Percentiles rank a stretch among this genome's conserved stretches.
Conservation (phyloP, 2,329 filamentous ascomycete species). For the Fusarium sp. region DNA sequence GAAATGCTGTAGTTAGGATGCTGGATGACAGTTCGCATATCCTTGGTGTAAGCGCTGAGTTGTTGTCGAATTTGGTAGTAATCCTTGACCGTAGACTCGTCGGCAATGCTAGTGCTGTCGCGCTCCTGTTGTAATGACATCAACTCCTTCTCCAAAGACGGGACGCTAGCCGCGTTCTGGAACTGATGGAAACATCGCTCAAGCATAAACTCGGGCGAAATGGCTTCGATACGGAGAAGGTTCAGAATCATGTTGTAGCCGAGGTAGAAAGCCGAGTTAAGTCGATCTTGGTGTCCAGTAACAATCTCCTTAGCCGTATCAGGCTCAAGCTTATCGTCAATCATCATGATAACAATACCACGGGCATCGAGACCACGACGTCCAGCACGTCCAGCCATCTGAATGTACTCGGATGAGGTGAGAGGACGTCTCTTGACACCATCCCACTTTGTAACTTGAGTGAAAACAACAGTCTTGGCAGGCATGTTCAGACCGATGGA, state of each 20-base stretch:
- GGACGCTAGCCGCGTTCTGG: conserved; percentile 92
- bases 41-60: conserved; percentile 83
- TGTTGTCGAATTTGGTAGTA: conserved; percentile 93
- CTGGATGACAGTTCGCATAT: conserved; percentile 92
- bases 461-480: conserved; percentile 99
- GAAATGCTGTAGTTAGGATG: conserved; percentile 88
- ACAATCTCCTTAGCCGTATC: conserved; percentile 95
- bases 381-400: conserved; percentile 98
- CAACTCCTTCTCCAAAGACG: conserved; percentile 85
- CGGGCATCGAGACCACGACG: conserved; percentile 97
- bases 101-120: conserved; percentile 80
- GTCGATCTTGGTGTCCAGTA: conserved; percentile 93
- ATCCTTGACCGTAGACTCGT: conserved; percentile 90
- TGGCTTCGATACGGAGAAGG: conserved; percentile 96
- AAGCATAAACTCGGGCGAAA: conserved; percentile 99
- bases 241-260: conserved; percentile 99
- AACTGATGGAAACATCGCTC: conserved; percentile 98
- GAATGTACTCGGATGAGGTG: conserved; percentile 95
- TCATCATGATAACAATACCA: conserved; percentile 99
- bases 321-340: conserved; percentile 95
- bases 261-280: conserved; percentile 97
- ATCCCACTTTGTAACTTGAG: conserved; percentile 94
- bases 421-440: conserved; percentile 84
- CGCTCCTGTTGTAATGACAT: conserved; percentile 81
- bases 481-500: conserved; percentile 99